phyloP scores from a whole-genome alignment of 2,329 filamentous ascomycete genomes.

The Neonectria ditissima region DNA sequence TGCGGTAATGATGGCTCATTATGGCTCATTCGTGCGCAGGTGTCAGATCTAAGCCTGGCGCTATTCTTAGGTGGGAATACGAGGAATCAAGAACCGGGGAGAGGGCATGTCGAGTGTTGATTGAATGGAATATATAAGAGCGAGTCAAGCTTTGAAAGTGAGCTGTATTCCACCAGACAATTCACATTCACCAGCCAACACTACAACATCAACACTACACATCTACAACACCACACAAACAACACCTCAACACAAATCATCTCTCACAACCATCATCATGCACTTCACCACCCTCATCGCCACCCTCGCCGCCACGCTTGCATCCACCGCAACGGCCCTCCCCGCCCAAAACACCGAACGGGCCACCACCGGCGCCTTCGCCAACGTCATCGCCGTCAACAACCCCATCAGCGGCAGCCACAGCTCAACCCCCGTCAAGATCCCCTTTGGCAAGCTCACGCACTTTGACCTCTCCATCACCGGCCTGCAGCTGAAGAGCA shows the following conservation, averaged over 20 bases:
- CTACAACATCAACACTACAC: background rate
- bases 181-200: background rate
- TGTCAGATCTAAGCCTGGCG: background rate
- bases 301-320: conserved; percentile 12
- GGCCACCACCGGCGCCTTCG: conserved; percentile 6
- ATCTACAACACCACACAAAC: background rate
- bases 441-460: conserved; percentile 25
- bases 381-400: conserved; percentile 22
- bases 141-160: background rate
- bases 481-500: conserved; percentile 19
- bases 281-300: conserved; percentile 21
- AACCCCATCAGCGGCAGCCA: background rate
- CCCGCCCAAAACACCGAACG: conserved; percentile 5
- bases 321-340: conserved; percentile 13
- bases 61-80: conserved; percentile 21
- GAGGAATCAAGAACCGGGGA: background rate
- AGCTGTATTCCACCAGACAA: background rate
- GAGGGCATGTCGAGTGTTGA: too few relatives aligned
- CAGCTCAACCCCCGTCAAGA: background rate
- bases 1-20: background rate
- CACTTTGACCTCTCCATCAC: conserved; percentile 22
- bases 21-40: background rate
- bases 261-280: conserved; percentile 16
- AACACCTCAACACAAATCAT: background rate
- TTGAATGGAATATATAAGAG: conserved; percentile 2